Evolutionary conservation across 2,329 filamentous ascomycete genomes (phyloP).

Genomic region (Penicillium sp.): DNA sequence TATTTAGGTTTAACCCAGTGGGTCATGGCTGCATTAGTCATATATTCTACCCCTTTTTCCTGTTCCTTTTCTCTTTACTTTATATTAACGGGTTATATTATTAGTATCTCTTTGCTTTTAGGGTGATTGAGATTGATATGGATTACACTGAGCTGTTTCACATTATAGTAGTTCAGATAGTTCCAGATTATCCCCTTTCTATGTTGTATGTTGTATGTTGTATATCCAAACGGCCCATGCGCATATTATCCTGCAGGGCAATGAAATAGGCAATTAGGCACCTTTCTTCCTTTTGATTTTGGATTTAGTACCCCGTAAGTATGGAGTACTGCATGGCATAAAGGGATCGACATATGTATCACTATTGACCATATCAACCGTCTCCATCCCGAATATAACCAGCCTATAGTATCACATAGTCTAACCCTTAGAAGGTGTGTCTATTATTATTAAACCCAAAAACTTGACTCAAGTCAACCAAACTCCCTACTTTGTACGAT

Average conservation of each 20-base stretch:
- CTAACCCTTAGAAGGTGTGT: not conserved
- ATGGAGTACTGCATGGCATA: not conserved
- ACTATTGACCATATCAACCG: not conserved
- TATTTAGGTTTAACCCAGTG: not conserved
- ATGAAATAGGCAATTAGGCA: constrained; percentile 1
- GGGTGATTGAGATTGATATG: not conserved
- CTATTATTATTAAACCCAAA: not conserved
- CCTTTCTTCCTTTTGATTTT: not conserved
- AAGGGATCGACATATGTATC: not conserved
- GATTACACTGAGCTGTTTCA: not conserved
- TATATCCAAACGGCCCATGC: constrained; percentile 5
- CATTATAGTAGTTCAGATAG: not conserved
- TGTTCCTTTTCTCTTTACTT: not conserved
- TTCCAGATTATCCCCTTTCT: not conserved
- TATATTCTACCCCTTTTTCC: constrained; percentile 5
- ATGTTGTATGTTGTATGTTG: too few relatives aligned
- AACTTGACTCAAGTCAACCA: not conserved
- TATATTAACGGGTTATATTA: not conserved
- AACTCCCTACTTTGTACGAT: not conserved
- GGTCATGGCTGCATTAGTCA: not conserved
- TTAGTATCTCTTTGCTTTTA: not conserved
- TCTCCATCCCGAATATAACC: not conserved
- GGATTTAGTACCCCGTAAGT: not conserved
- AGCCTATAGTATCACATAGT: not conserved
- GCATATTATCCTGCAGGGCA: constrained; percentile 3